Evolutionary conservation across 306 rosid genomes (phyloP), one percentile per base, ranked within the genome.

Genomic region (Styphnolobium japonicum): DNA sequence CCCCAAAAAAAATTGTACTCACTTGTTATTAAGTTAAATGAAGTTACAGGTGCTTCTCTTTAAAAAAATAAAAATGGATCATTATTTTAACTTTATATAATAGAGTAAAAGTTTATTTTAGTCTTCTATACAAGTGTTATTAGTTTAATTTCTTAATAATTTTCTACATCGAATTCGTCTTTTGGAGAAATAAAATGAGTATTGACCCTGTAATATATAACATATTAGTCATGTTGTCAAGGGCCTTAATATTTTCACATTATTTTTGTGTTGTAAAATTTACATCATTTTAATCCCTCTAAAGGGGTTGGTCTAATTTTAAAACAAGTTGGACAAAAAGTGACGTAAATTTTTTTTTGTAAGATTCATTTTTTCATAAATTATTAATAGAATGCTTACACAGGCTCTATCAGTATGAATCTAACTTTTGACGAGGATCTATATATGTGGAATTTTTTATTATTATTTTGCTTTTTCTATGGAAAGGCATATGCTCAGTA

Each of bases 341-440:
- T 11, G 15, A 36, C 48, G 22, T 29, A 31, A n/a, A n/a, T n/a
- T n/a, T n/a, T n/a, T n/a, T n/a, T n/a, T n/a, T n/a, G n/a, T n/a
- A 23, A 1, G 58, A 64, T 58, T 61, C 34, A 45, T 33, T 77
- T 45, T 45, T 51, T 77, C 56, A 77, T 36, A 36, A 6, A 14
- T 5, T 55, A 12, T 36, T 79, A 31, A 36, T 46, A 67, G 10
- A 69, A 78, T 67, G 61, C 75, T 55, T 31, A 78, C 76, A 19
- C 34, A 33, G 10, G 15, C 66, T 58, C 40, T 33, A 14, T 53
- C 27, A 55, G 16, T 62, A 46, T n/a, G 65, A 60, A 46, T 58
- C 43, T 79, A 45, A 14, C 18, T 9, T 12, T 46, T 55, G 56
- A 51, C 31, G 27, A 49, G 64, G 61, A 40, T 75, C 62, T 49